A percentile compares a stretch with the other conserved stretches of the same genome.
These are phyloP conservation scores for Thymus quinquecostatus DNA, from an alignment of 257 asterid species.

Conservation along the genomic window DNA sequence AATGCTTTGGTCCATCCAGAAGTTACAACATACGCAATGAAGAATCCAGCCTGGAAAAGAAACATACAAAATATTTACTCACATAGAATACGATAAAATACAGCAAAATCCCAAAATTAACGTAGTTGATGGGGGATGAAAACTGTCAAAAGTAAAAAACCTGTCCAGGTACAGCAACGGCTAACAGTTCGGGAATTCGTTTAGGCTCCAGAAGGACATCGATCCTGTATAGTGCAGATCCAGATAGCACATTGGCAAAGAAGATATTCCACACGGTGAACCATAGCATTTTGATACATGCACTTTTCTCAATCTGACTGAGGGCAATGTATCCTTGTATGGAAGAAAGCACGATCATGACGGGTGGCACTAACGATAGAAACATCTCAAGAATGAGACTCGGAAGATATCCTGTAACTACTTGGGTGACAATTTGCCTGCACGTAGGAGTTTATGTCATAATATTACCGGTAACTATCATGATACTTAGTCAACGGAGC, in stretches of 20 bases:
- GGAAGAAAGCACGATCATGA: slow-evolving; percentile 82
- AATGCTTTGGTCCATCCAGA: slow-evolving; percentile 93
- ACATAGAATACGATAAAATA: slow-evolving; percentile 8
- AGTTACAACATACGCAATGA: slow-evolving; percentile 95
- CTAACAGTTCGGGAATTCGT: slow-evolving; percentile 73
- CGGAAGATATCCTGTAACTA: slow-evolving; percentile 95
- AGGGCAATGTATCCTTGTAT: slow-evolving; percentile 89
- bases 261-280: slow-evolving; percentile 91
- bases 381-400: slow-evolving; percentile 85
- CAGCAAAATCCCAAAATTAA: too few relatives aligned
- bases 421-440: slow-evolving; percentile 78
- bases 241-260: slow-evolving; percentile 92
- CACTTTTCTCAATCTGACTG: slow-evolving; percentile 90
- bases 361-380: slow-evolving; percentile 68
- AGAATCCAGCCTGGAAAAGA: slow-evolving; percentile 77
- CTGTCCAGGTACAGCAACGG: slow-evolving; percentile 97
- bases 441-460: slow-evolving; percentile 31
- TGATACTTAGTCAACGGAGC: too few relatives aligned
- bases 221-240: slow-evolving; percentile 74
- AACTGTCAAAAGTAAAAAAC: slow-evolving; percentile 42
- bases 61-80: slow-evolving; percentile 1
- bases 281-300: slow-evolving; percentile 83
- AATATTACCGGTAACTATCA: not conserved
- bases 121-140: not conserved
- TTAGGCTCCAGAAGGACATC: slow-evolving; percentile 79